phyloP scores from a whole-genome alignment of 2,329 filamentous ascomycete species.

The Exophiala sp. region DNA sequence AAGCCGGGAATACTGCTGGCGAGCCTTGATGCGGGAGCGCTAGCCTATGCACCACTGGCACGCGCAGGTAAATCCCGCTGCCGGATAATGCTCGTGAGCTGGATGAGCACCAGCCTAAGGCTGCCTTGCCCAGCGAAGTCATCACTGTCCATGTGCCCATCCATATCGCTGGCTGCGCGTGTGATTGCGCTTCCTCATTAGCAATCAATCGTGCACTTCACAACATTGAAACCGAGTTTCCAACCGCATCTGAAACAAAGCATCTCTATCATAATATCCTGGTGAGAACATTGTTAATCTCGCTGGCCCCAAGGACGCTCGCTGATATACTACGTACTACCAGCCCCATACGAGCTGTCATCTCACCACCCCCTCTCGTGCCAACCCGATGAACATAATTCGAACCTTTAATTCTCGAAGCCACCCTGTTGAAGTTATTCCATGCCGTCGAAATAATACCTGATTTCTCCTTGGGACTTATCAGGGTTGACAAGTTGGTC shows the following conservation, averaged over 20 bases:
- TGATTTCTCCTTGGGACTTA: neutral
- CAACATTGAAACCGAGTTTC: neutral
- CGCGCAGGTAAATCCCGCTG: no score
- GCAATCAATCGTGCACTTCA: neutral
- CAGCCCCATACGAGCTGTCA: slow-evolving; percentile 18
- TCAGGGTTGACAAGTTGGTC: neutral
- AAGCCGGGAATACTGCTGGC: no score
- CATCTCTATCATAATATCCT: slow-evolving; percentile 6
- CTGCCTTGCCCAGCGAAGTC: no score
- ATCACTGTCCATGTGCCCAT: no score
- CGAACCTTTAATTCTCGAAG: neutral
- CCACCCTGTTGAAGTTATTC: neutral
- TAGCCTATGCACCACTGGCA: no score
- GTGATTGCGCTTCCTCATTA: neutral
- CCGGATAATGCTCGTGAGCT: no score
- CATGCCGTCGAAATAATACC: neutral
- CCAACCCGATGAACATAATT: slow-evolving; percentile 3
- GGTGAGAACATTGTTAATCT: slow-evolving; percentile 8
- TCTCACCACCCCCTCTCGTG: slow-evolving; percentile 8
- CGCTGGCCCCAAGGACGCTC: neutral
- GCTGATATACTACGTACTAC: neutral
- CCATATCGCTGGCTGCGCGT: no score
- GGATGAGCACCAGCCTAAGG: no score
- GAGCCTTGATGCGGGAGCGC: no score
- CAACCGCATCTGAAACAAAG: slow-evolving; percentile 8